These are phyloP conservation scores for Sporothrix curviconia DNA, from an alignment of 2,329 filamentous ascomycete genomes.

Conservation along the genomic window DNA sequence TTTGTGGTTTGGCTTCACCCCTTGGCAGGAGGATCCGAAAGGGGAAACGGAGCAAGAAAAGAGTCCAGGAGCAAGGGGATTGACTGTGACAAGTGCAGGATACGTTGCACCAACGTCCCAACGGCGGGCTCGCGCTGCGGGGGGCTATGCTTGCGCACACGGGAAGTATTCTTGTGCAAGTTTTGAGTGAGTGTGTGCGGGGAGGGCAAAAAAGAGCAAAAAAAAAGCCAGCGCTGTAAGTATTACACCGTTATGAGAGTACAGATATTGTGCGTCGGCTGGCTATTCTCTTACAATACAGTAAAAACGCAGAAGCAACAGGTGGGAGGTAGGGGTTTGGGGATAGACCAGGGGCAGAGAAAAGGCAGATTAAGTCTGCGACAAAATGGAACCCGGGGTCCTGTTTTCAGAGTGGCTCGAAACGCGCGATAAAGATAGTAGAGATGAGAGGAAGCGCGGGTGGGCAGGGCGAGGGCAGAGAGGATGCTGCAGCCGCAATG, in stretches of 20 bases:
- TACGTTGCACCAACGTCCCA: constrained; percentile 4
- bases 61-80: not conserved
- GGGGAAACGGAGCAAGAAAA: not conserved
- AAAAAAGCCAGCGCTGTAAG: too few relatives aligned
- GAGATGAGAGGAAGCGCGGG: not conserved
- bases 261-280: too few relatives aligned
- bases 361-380: constrained; percentile 31
- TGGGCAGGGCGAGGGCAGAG: not conserved
- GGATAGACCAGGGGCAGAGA: constrained; percentile 22
- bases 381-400: constrained; percentile 24
- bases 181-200: not conserved
- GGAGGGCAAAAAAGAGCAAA: not conserved
- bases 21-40: not conserved
- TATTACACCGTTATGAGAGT: too few relatives aligned
- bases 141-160: not conserved
- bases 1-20: not conserved
- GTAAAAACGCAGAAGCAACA: not conserved
- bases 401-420: not conserved
- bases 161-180: not conserved
- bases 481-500: not conserved
- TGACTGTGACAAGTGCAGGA: not conserved
- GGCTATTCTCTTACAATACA: not conserved
- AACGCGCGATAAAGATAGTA: not conserved
- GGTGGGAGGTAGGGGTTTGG: not conserved
- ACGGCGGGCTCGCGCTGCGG: not conserved